Percentiles rank a stretch among this genome's conserved stretches.
These are phyloP conservation scores for Geranomyces variabilis DNA, from an alignment of 192 early-diverging fungal genomes.

Conservation along the genomic window DNA sequence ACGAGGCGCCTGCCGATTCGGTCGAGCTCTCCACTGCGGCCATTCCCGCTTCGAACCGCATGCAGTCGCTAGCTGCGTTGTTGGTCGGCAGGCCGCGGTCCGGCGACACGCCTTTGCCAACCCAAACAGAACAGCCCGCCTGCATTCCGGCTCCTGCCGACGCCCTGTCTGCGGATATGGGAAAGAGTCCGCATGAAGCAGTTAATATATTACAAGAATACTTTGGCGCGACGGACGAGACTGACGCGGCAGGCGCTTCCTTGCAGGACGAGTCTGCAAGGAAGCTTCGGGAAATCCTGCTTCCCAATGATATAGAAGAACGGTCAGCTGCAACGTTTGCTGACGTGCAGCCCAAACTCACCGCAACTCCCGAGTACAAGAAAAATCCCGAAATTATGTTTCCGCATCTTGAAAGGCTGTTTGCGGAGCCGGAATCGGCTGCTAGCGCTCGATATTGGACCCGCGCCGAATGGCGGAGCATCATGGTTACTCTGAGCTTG, in stretches of 20 bases:
- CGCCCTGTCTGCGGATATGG: too few relatives aligned
- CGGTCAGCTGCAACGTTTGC: not conserved
- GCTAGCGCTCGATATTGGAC: not conserved
- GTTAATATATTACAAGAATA: not conserved
- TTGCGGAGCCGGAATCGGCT: not conserved
- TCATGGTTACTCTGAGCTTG: not conserved
- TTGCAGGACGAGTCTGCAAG: not conserved
- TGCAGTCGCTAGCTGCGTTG: too few relatives aligned
- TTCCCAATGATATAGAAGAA: not conserved
- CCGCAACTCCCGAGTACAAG: not conserved
- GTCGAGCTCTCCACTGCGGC: too few relatives aligned
- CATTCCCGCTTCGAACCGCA: too few relatives aligned
- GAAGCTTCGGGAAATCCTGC: not conserved
- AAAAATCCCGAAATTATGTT: not conserved
- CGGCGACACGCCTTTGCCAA: too few relatives aligned
- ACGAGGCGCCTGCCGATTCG: too few relatives aligned
- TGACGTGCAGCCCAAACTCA: not conserved
- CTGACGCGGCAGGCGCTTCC: not conserved
- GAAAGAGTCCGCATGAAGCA: too few relatives aligned
- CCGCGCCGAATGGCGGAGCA: not conserved
- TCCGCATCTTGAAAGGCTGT: slow-evolving; percentile 1
- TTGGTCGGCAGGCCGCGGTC: too few relatives aligned
- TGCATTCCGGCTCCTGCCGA: too few relatives aligned
- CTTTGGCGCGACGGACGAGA: not conserved
- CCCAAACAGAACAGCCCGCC: too few relatives aligned